A percentile compares a stretch with the other conserved stretches of the same genome.
These are phyloP conservation scores for Cydonia oblonga DNA, from an alignment of 331 rosid species.

Conservation along the genomic window DNA sequence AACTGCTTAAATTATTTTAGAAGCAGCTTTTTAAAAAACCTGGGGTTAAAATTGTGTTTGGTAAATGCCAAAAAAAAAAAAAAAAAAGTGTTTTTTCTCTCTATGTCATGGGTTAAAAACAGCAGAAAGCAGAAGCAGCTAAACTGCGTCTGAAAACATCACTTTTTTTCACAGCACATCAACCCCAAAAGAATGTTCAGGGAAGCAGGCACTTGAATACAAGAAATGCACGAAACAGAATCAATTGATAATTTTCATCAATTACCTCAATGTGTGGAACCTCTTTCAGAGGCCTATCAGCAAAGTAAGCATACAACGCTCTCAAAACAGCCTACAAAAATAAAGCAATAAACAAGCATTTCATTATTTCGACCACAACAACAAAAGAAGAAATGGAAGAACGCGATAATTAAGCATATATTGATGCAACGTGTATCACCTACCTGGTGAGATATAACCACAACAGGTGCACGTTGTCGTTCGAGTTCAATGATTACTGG, in stretches of 20 bases:
- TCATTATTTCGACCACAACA: not conserved
- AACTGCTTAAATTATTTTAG: too few species aligned
- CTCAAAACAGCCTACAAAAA: conserved; percentile 89
- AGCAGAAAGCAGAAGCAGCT: too few species aligned
- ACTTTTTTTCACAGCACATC: too few species aligned
- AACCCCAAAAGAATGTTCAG: not conserved
- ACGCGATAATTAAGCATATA: not conserved
- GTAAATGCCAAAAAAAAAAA: too few species aligned
- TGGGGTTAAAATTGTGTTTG: too few species aligned
- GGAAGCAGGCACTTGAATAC: not conserved
- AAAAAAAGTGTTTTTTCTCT: too few species aligned
- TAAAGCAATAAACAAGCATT: conserved; percentile 3
- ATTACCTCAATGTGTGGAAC: conserved; percentile 93
- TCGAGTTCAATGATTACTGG: conserved; percentile 98
- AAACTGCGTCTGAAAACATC: too few species aligned
- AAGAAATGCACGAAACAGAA: not conserved
- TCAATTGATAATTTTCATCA: not conserved
- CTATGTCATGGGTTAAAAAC: too few species aligned
- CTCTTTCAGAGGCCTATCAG: conserved; percentile 90
- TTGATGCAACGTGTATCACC: conserved; percentile 25
- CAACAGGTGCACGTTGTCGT: conserved; percentile 98
- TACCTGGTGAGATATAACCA: conserved; percentile 97
- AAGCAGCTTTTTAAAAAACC: too few species aligned
- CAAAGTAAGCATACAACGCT: conserved; percentile 94
- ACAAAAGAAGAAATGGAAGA: not conserved